Evolutionary conservation across 345 rosid species (phyloP), one percentile per base, ranked within the genome.

Genomic region (Anacardium occidentale): DNA sequence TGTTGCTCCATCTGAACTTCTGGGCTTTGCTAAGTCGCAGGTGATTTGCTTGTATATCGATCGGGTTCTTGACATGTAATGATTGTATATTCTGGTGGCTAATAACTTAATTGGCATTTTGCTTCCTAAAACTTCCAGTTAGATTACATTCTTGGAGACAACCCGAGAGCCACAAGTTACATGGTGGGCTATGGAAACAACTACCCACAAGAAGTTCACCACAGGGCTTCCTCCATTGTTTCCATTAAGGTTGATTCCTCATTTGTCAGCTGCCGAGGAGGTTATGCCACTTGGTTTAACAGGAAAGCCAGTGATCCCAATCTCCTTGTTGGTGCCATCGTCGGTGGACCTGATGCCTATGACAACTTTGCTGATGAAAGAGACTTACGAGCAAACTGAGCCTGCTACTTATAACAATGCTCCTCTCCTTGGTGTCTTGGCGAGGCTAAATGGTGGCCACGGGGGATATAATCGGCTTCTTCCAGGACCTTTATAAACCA

Each of bases 361-460:
- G 98, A 96, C 73, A 85, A 91, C 78, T 96, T 96, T 72, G 96
- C 96, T 55, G 99, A 96, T 58, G 80, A 86, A 71, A 91, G 99
- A 74, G 96, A 93, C 63, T 74, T 96, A 93, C 68, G 89, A 96
- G 77, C 99, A 95, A 78, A 93, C 99, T 17, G 99, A 95, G 80
- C 99, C 99, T 20, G 98, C 99, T 50, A 92, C 98, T 63, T 96
- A 96, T 83, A 96, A 93, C 83, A 96, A 96, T 74, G 98, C 99
- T 66, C 99, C 98, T 17, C 83, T 96, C 6, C 85, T 93, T 13
- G 99, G 99, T 60, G 79, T 91, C 69, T 78, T 96, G 78, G 99
- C 99, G 37, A 79, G 98, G n/a, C 78, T 95, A 13, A 66, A 76
- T 69, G 87, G 84, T 54, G 98, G 96, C 22, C 90, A 82, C 29